These are phyloP conservation scores for Cichorium intybus DNA, from an alignment of 140 eudicot genomes.

Conservation along the genomic window DNA sequence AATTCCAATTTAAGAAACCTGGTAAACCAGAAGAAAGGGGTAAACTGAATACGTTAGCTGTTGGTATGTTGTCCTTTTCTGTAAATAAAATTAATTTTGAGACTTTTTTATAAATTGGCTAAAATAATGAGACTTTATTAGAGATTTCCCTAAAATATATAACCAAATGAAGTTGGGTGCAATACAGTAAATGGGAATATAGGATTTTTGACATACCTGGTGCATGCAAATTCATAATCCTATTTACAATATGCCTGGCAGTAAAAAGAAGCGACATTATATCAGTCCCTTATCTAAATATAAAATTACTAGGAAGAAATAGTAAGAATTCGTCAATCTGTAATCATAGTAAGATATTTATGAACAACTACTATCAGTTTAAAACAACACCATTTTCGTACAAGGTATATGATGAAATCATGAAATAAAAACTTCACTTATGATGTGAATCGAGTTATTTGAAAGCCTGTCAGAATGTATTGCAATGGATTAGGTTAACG, in stretches of 20 bases:
- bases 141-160: too few relatives aligned
- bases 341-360: too few relatives aligned
- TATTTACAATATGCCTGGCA: slow-evolving; percentile 80
- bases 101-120: too few relatives aligned
- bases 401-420: not conserved
- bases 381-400: not conserved
- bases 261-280: slow-evolving; percentile 4
- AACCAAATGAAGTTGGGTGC: not conserved
- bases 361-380: not conserved
- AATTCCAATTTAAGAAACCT: too few relatives aligned
- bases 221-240: slow-evolving; percentile 95
- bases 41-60: too few relatives aligned
- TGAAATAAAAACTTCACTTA: not conserved
- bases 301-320: too few relatives aligned
- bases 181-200: not conserved
- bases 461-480: not conserved
- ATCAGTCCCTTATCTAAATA: slow-evolving; percentile 12
- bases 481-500: not conserved
- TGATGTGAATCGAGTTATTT: not conserved
- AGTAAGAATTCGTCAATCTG: too few relatives aligned
- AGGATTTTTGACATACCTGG: slow-evolving; percentile 57
- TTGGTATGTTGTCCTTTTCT: too few relatives aligned
- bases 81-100: too few relatives aligned
- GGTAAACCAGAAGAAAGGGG: too few relatives aligned
- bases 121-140: too few relatives aligned